phyloP scores from a whole-genome alignment of 2,329 filamentous ascomycete species.

The Neonectria coccinea region DNA sequence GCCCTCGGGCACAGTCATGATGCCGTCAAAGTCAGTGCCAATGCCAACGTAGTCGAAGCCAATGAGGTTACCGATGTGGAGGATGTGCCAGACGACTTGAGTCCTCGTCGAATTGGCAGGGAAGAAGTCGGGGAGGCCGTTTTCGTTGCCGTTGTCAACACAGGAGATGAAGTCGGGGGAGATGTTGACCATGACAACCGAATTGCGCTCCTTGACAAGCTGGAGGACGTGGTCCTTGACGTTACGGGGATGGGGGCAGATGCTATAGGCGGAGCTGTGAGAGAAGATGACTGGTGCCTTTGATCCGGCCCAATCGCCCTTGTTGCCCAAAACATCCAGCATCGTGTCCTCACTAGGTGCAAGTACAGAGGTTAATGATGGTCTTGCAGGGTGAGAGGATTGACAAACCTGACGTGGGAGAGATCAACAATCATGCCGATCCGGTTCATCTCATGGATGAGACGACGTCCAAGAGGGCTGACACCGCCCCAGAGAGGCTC shows the following conservation, averaged over 20 bases:
- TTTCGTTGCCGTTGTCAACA: slow-evolving; percentile 65
- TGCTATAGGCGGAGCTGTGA: slow-evolving; percentile 82
- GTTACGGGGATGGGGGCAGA: slow-evolving; percentile 92
- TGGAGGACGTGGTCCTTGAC: slow-evolving; percentile 86
- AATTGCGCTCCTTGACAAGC: slow-evolving; percentile 78
- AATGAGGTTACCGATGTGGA: slow-evolving; percentile 83
- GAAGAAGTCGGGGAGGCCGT: slow-evolving; percentile 76
- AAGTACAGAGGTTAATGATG: slow-evolving; percentile 12
- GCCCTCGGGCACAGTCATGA: slow-evolving; percentile 73
- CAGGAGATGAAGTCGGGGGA: slow-evolving; percentile 86
- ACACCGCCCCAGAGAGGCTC: slow-evolving; percentile 77
- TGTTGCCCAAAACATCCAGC: slow-evolving; percentile 80
- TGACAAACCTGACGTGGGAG: slow-evolving; percentile 69
- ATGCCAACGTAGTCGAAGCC: slow-evolving; percentile 90
- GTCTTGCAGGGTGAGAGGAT: neutral
- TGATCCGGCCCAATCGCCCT: slow-evolving; percentile 75
- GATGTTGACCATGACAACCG: slow-evolving; percentile 93
- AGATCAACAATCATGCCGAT: slow-evolving; percentile 95
- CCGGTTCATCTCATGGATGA: slow-evolving; percentile 92
- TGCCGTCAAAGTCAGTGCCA: slow-evolving; percentile 91
- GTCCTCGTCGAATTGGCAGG: slow-evolving; percentile 77
- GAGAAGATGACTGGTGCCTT: slow-evolving; percentile 88
- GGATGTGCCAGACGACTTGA: slow-evolving; percentile 84
- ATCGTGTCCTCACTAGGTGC: slow-evolving; percentile 79
- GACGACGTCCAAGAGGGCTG: slow-evolving; percentile 72